Percentiles rank a stretch among this genome's conserved stretches.
phyloP scores from a whole-genome alignment of 208 protist species.

The Leptomonas seymouri region DNA sequence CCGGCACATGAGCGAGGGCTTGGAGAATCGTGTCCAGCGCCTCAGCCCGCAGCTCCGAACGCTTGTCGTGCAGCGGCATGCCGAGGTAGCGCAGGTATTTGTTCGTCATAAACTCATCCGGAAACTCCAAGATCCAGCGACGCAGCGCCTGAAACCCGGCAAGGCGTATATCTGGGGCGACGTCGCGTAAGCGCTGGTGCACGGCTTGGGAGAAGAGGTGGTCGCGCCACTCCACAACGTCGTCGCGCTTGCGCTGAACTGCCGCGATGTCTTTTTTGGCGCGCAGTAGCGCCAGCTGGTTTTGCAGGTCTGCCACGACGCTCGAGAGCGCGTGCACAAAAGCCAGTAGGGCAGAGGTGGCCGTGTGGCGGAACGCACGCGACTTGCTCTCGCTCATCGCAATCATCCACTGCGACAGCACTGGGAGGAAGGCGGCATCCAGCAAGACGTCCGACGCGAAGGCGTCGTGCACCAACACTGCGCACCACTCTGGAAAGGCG shows the following conservation, averaged over 20 bases:
- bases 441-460: conserved; percentile 65
- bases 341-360: conserved; percentile 66
- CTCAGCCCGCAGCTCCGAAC: conserved; percentile 76
- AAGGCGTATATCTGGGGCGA: conserved; percentile 84
- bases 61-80: conserved; percentile 90
- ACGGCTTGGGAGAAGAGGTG: conserved; percentile 85
- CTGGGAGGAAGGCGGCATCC: conserved; percentile 59
- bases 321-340: conserved; percentile 79
- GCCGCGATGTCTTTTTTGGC: conserved; percentile 55
- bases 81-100: conserved; percentile 92
- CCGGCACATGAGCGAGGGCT: conserved; percentile 53
- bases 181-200: conserved; percentile 86
- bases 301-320: conserved; percentile 50
- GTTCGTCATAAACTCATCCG: conserved; percentile 84
- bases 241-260: conserved; percentile 51
- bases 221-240: conserved; percentile 56
- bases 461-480: conserved; percentile 52
- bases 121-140: conserved; percentile 76
- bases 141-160: conserved; percentile 70
- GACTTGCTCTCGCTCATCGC: conserved; percentile 92
- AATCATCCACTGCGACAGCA: conserved; percentile 77
- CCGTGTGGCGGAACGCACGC: conserved; percentile 85
- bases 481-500: conserved; percentile 67
- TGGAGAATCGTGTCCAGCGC: conserved; percentile 79
- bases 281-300: conserved; percentile 40